phyloP scores from a whole-genome alignment of 2,329 filamentous ascomycete species.

The Cladophialophora psammophila region DNA sequence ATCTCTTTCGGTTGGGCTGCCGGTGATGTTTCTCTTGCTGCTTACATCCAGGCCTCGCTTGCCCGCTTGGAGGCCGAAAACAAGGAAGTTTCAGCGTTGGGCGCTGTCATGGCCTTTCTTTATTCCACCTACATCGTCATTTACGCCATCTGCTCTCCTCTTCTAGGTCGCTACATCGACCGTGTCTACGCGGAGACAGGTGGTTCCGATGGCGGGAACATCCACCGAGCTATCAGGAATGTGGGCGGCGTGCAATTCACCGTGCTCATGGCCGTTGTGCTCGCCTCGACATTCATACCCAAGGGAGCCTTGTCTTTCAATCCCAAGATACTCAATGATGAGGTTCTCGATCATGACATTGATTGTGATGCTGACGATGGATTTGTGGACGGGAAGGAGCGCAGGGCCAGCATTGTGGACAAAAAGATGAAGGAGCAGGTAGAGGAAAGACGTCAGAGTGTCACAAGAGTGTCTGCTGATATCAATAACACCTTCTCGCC shows the following conservation, averaged over 20 bases:
- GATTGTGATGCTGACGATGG: constrained; percentile 11
- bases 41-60: constrained; percentile 61
- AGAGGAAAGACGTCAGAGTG: constrained; percentile 18
- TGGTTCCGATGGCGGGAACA: constrained; percentile 45
- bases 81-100: constrained; percentile 57
- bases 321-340: constrained; percentile 41
- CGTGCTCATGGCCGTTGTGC: constrained; percentile 51
- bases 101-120: constrained; percentile 61
- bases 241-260: constrained; percentile 59
- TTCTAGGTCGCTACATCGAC: constrained; percentile 58
- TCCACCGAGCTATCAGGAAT: constrained; percentile 52
- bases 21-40: constrained; percentile 59
- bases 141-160: constrained; percentile 55
- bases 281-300: constrained; percentile 57
- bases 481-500: constrained; percentile 18
- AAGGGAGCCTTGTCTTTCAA: constrained; percentile 55
- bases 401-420: not conserved
- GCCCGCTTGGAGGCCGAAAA: constrained; percentile 54
- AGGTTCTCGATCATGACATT: constrained; percentile 21
- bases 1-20: constrained; percentile 61
- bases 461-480: constrained; percentile 16
- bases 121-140: constrained; percentile 59
- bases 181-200: constrained; percentile 47
- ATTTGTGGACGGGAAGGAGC: constrained; percentile 16
- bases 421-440: not conserved